Evolutionary conservation across 805 yeast genomes (phyloP), one percentile per base, ranked within the genome.

Genomic region (Candida sonorensis): DNA sequence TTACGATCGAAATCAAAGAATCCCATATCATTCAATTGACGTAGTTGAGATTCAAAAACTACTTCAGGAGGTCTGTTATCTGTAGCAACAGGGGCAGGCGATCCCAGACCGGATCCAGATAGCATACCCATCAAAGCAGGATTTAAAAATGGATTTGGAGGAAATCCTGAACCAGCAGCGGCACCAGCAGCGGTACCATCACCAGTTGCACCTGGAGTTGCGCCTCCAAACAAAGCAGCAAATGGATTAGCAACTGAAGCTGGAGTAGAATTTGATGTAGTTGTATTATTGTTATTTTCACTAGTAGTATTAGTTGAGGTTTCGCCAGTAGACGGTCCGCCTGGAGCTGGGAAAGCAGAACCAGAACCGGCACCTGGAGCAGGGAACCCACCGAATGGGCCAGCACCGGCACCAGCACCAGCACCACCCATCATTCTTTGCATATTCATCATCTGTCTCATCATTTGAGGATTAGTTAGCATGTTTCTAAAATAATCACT

Each of bases 1-100:
- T 92, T 92, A 45, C 84, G 72, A 45, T 90, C 97, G 53, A 90
- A 90, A 45, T 90, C 97, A 45, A 74, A 76, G 63, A 90, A 90
- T 6, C 92, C 92, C 72, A 82, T 79, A 50, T 82, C 90, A 51
- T 81, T 83, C 48, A 80, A 63, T 51, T 81, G 90, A 47, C 83
- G 73, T 41, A 80, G 60, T 53, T 80, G 92, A 3, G 67, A 42
- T 51, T 77, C 88, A 52, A 74, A 82, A 30, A 83, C 67, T 53
- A 79, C 90, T 59, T 82, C 92, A 12, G 90, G 88, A 2, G 88
- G 90, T 52, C 87, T 68, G 16, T 53, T 72, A 44, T 80, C 88
- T 10, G 53, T 65, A 27, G 85, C 78, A 12, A 87, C 72, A 19
- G 86, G 79, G 5, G 85, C 66, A 12, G 61, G 56, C 21, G 61